These are phyloP conservation scores for Hortaea werneckii DNA, from an alignment of 2,329 filamentous ascomycete species.

Conservation along the genomic window DNA sequence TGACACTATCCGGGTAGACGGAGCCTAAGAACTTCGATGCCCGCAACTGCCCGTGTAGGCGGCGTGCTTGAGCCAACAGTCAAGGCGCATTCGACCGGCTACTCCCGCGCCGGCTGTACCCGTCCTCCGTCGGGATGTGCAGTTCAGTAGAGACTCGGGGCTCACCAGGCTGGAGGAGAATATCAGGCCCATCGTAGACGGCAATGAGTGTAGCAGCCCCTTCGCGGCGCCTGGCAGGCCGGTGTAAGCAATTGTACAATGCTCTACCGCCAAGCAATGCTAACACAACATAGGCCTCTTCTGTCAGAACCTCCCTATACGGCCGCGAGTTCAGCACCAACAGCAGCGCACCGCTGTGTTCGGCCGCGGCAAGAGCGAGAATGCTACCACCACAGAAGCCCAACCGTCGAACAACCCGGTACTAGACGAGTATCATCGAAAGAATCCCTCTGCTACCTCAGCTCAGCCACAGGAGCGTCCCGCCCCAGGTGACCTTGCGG, in stretches of 20 bases:
- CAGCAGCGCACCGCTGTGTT: conserved; percentile 6
- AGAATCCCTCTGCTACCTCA: conserved; percentile 13
- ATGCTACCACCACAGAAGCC: neutral
- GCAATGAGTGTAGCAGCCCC: conserved; percentile 57
- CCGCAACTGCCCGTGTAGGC: too few species aligned
- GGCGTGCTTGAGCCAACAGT: too few species aligned
- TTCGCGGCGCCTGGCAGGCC: conserved; percentile 49
- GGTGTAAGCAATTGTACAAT: conserved; percentile 39
- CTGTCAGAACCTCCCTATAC: conserved; percentile 7
- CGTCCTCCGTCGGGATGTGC: neutral
- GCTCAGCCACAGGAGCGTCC: conserved; percentile 1
- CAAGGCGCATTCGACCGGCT: too few species aligned
- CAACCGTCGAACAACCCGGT: conserved; percentile 40
- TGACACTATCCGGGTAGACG: too few species aligned
- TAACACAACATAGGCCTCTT: conserved; percentile 11
- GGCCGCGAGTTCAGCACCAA: conserved; percentile 6
- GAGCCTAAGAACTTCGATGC: too few species aligned
- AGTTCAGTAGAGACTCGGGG: neutral
- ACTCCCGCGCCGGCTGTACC: neutral
- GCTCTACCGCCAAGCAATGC: conserved; percentile 4
- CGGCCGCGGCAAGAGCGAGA: conserved; percentile 6
- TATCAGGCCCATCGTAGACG: conserved; percentile 2
- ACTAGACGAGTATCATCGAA: conserved; percentile 47
- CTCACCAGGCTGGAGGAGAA: neutral
- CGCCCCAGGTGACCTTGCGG: conserved; percentile 35